phyloP scores from a whole-genome alignment of 257 asterid genomes.

The Ballota nigra region DNA sequence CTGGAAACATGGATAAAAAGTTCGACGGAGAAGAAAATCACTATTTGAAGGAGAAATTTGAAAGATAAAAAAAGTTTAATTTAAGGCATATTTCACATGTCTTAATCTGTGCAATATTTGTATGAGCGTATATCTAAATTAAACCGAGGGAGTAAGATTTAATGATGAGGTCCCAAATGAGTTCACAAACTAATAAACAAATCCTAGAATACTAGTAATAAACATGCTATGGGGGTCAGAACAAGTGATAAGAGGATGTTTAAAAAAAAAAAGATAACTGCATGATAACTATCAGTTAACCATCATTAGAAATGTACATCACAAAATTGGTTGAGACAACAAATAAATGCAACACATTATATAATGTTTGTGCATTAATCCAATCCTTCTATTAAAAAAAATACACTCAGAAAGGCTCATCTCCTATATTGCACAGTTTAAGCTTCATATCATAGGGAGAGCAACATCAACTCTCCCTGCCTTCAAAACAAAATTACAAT shows the following conservation, averaged over 20 bases:
- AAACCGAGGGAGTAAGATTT: too few species aligned
- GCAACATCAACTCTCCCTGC: conserved; percentile 6
- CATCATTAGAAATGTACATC: background rate
- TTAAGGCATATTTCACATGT: too few species aligned
- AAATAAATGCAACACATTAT: background rate
- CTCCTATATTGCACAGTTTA: conserved; percentile 11
- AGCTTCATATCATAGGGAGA: conserved; percentile 3
- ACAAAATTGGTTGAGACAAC: conserved; percentile 1
- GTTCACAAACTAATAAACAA: too few species aligned
- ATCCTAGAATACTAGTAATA: too few species aligned
- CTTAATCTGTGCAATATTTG: too few species aligned
- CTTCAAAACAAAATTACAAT: conserved; percentile 8
- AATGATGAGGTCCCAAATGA: too few species aligned
- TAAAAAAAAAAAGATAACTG: background rate
- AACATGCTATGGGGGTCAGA: background rate
- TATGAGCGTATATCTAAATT: too few species aligned
- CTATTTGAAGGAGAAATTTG: too few species aligned
- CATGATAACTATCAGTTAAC: background rate
- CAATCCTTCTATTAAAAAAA: background rate
- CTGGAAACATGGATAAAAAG: too few species aligned
- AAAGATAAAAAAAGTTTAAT: too few species aligned
- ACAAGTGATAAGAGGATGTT: background rate
- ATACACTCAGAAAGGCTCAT: conserved; percentile 5
- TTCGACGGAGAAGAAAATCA: too few species aligned
- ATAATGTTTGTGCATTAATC: background rate